phyloP scores from a whole-genome alignment of 805 yeast genomes.

The Priceomyces carsonii region DNA sequence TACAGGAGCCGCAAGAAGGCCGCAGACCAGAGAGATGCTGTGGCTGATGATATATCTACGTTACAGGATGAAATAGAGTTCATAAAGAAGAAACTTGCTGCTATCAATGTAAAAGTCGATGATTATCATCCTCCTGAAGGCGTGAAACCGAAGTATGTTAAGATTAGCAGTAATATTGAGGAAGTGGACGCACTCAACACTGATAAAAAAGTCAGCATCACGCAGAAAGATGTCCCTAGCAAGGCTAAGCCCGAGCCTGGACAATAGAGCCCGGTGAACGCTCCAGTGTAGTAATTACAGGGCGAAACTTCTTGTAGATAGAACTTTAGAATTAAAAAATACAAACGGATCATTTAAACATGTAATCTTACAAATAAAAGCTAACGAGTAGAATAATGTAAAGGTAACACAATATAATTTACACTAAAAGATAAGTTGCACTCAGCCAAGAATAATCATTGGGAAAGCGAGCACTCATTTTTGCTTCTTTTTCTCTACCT shows the following conservation, averaged over 20 bases:
- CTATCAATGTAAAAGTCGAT: conserved; percentile 42
- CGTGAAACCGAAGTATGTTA: conserved; percentile 15
- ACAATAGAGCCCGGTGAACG: too few species aligned
- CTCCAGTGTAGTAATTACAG: background rate
- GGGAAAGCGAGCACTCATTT: conserved; percentile 5
- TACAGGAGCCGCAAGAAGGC: conserved; percentile 68
- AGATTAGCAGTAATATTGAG: conserved; percentile 7
- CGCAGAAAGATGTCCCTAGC: too few species aligned
- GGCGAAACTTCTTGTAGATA: background rate
- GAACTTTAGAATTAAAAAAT: background rate
- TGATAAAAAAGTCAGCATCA: background rate
- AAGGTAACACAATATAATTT: conserved; percentile 3
- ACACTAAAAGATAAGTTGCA: conserved; percentile 3
- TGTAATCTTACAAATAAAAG: conserved; percentile 2
- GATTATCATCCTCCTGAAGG: conserved; percentile 49
- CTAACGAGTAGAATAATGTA: conserved; percentile 1
- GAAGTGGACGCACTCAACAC: background rate
- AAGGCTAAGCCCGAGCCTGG: too few species aligned
- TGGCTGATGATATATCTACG: conserved; percentile 70
- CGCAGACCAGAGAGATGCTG: conserved; percentile 56
- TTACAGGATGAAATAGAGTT: conserved; percentile 70
- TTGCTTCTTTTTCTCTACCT: conserved; percentile 63
- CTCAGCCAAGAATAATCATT: background rate
- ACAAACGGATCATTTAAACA: too few species aligned
- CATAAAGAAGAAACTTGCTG: conserved; percentile 49